Conservation (phyloP, 2,329 filamentous ascomycete species). For the Phyllosticta citriasiana region DNA sequence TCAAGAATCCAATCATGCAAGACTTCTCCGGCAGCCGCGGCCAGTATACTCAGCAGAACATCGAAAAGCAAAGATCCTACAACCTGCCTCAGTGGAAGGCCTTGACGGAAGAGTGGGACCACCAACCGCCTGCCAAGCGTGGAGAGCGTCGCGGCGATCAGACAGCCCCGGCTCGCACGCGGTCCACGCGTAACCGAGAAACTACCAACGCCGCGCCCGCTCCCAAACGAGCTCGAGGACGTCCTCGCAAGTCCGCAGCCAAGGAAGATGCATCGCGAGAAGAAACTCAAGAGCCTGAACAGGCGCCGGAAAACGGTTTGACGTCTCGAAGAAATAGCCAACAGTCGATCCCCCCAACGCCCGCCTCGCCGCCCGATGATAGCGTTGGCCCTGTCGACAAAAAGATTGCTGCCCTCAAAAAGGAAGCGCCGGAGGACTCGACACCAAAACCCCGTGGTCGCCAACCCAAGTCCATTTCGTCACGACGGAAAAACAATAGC, state of each 20-base stretch:
- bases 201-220: slow-evolving; percentile 24
- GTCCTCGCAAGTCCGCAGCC: slow-evolving; percentile 32
- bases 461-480: slow-evolving; percentile 65
- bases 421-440: slow-evolving; percentile 31
- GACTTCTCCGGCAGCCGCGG: slow-evolving; percentile 95
- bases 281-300: slow-evolving; percentile 25
- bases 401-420: slow-evolving; percentile 19
- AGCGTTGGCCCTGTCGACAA: slow-evolving; percentile 1
- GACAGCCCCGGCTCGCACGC: slow-evolving; percentile 22
- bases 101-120: slow-evolving; percentile 86
- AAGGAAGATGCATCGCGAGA: slow-evolving; percentile 14
- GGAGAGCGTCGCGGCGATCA: slow-evolving; percentile 56
- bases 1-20: slow-evolving; percentile 95
- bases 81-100: slow-evolving; percentile 94
- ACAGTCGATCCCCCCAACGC: slow-evolving; percentile 30
- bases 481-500: slow-evolving; percentile 76
- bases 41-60: slow-evolving; percentile 93
- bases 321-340: slow-evolving; percentile 16
- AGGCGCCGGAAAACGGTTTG: slow-evolving; percentile 17
- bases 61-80: slow-evolving; percentile 91
- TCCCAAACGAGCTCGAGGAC: slow-evolving; percentile 40
- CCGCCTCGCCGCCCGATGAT: slow-evolving; percentile 29
- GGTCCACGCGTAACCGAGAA: slow-evolving; percentile 24
- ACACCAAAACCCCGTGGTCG: slow-evolving; percentile 48
- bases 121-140: slow-evolving; percentile 85